A percentile compares a stretch with the other conserved stretches of the same genome.
Evolutionary conservation across 208 protist species (phyloP).

Genomic region (Blechomonas ayalai): DNA sequence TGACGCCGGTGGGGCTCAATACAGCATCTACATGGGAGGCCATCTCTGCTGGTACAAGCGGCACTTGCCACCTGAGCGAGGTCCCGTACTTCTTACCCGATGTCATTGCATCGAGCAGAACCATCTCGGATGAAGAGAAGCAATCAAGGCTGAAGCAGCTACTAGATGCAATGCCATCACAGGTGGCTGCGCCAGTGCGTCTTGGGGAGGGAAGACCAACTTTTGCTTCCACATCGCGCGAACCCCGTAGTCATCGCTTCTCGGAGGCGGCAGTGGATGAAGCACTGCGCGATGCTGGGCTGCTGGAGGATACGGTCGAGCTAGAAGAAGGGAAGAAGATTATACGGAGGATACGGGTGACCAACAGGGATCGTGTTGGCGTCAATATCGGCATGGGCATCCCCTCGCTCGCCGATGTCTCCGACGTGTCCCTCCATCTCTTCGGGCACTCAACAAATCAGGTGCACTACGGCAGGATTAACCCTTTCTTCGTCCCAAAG

Average conservation of each 20-base stretch:
- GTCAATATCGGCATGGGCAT: constrained; percentile 91
- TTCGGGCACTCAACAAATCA: constrained; percentile 12
- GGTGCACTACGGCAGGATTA: constrained; percentile 61
- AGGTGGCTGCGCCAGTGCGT: constrained; percentile 52
- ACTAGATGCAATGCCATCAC: constrained; percentile 48
- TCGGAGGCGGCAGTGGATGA: constrained; percentile 43
- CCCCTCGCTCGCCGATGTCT: constrained; percentile 70
- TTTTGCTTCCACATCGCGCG: constrained; percentile 48
- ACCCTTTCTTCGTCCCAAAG: constrained; percentile 94
- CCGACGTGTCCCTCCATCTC: constrained; percentile 50
- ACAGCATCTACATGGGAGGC: constrained; percentile 63
- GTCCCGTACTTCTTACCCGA: constrained; percentile 57
- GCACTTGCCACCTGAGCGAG: constrained; percentile 23
- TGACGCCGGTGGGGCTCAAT: constrained; percentile 89
- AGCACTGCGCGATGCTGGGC: constrained; percentile 47
- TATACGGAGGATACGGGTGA: constrained; percentile 2
- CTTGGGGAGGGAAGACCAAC: background rate
- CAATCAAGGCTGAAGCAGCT: constrained; percentile 19
- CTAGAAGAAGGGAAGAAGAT: constrained; percentile 7
- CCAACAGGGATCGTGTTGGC: constrained; percentile 36
- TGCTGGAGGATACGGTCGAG: constrained; percentile 23
- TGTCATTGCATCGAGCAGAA: constrained; percentile 37
- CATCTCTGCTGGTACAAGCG: constrained; percentile 59
- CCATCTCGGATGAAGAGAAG: constrained; percentile 15
- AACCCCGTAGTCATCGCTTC: constrained; percentile 48